A percentile compares a stretch with the other conserved stretches of the same genome.
Conservation (phyloP, 176 grass and related monocot species). For the Oryza glaberrima region DNA sequence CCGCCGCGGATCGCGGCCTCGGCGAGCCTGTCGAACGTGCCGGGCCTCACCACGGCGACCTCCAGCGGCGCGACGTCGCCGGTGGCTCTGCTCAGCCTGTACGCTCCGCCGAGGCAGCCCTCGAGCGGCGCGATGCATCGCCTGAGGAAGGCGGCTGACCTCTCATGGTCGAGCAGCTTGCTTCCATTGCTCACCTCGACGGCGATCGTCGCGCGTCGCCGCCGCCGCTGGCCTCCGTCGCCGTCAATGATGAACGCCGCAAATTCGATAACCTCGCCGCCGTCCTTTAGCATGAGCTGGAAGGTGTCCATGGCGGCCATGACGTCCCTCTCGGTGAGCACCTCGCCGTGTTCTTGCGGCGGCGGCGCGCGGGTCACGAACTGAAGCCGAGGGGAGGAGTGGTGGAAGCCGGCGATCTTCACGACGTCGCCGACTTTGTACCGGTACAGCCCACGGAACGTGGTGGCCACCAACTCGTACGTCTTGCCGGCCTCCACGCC, state of each 20-base stretch:
- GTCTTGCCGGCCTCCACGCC: slow-evolving; percentile 32
- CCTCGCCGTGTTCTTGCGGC: slow-evolving; percentile 34
- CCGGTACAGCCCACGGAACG: slow-evolving; percentile 40
- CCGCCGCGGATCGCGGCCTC: slow-evolving; percentile 26
- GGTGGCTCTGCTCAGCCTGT: slow-evolving; percentile 26
- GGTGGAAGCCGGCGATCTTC: slow-evolving; percentile 42
- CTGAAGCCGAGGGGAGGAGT: slow-evolving; percentile 33
- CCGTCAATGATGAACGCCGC: slow-evolving; percentile 10
- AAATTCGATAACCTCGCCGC: slow-evolving; percentile 33
- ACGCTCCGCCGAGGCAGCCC: slow-evolving; percentile 37
- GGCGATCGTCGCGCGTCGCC: slow-evolving; percentile 16
- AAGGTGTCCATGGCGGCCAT: slow-evolving; percentile 35
- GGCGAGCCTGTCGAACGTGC: slow-evolving; percentile 33
- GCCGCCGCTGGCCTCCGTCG: not conserved
- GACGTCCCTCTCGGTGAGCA: slow-evolving; percentile 36
- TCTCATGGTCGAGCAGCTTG: slow-evolving; percentile 25
- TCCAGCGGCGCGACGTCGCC: slow-evolving; percentile 34
- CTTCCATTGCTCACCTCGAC: slow-evolving; percentile 26
- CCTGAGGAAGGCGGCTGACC: slow-evolving; percentile 1
- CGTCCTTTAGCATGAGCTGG: slow-evolving; percentile 28
- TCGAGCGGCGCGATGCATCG: slow-evolving; percentile 24
- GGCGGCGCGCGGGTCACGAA: slow-evolving; percentile 33
- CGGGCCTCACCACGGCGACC: slow-evolving; percentile 34
- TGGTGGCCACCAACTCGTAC: slow-evolving; percentile 48
- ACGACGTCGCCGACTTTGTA: slow-evolving; percentile 39